Conservation (phyloP, 163 green algal genomes). For the Scenedesmus sp. region DNA sequence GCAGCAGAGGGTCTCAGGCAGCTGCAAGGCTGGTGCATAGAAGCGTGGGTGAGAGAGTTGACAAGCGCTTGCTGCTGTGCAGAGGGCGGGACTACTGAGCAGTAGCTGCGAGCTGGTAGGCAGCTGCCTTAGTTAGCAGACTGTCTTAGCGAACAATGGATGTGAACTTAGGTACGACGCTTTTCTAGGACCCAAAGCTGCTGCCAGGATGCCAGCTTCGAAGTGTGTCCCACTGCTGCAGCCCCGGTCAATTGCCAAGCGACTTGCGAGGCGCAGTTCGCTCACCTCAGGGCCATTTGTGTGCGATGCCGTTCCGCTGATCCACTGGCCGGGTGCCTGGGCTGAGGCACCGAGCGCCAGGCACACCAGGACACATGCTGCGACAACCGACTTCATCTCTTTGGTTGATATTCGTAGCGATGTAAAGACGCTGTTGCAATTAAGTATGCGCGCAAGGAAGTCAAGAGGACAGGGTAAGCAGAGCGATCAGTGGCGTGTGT, state of each 20-base stretch:
- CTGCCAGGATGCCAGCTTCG: neutral
- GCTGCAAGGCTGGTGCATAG: no score
- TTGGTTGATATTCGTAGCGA: neutral
- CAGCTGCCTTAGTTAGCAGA: neutral
- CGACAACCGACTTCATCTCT: neutral
- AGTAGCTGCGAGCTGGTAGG: neutral
- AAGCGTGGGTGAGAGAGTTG: neutral
- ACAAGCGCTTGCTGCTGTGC: neutral
- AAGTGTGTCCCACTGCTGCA: neutral
- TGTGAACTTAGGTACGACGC: neutral
- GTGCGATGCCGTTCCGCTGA: neutral
- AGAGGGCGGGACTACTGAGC: neutral
- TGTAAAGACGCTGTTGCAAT: neutral
- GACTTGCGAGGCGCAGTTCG: neutral
- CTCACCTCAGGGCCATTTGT: neutral
- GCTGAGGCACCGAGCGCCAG: neutral
- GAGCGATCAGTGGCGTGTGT: neutral
- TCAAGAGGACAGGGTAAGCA: neutral
- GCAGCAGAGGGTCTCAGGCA: no score
- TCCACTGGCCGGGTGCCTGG: neutral
- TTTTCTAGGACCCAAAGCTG: neutral
- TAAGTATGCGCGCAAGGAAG: neutral
- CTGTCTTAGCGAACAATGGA: neutral
- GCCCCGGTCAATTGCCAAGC: neutral
- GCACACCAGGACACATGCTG: constrained; percentile 1